Base-by-base conservation (phyloP, 345 rosid species). In the Erodium maritimum region DNA sequence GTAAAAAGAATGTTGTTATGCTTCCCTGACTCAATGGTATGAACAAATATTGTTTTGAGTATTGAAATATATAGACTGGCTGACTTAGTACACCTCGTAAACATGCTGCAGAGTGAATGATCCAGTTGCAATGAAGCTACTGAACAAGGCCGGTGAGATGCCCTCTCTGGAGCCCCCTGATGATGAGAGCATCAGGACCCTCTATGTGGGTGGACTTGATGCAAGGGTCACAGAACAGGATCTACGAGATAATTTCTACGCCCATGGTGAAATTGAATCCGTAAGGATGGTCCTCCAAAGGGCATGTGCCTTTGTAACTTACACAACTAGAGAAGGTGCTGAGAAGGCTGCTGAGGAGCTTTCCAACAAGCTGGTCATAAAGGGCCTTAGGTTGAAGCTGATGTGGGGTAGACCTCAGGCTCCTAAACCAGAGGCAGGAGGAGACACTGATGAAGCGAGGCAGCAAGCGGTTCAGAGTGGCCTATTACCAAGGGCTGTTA, bases 291-390 rank as follows among this genome's bases (percentile, higher is more conserved):
- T 86, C 61, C 86, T 87, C 16, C 89, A 91, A 33, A 79, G 90
- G 62, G 90, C 96, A 23, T 87, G 90, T 57, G 98, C 98, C 1
- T 91, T 91, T 75, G 91, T 91, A 60, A 80, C 94, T n/a, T 88
- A 91, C 73, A 88, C 96, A 62, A 79, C 80, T 68, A 79, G 98
- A 60, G 98, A 91, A 78, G 98, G 93, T 33, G 96, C 96, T 56
- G 96, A 91, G 74, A 91, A 86, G 77, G 96, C 98, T 48, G 94
- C 95, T 0, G 94, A 79, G 57, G 96, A 88, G 71, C 96, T 91
- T 24, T 76, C 93, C 50, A 88, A 89, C 73, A 86, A 79, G 70
- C 79, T 91, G 34, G 96, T 91, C 19, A 71, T 88, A 64, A 91
- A 91, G 56, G 98, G 96, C 48, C 73, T 88, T 63, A 71, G 98